These are phyloP conservation scores for Tulasnella sp. DNA, from an alignment of 768 basidiomycete species.

Conservation along the genomic window DNA sequence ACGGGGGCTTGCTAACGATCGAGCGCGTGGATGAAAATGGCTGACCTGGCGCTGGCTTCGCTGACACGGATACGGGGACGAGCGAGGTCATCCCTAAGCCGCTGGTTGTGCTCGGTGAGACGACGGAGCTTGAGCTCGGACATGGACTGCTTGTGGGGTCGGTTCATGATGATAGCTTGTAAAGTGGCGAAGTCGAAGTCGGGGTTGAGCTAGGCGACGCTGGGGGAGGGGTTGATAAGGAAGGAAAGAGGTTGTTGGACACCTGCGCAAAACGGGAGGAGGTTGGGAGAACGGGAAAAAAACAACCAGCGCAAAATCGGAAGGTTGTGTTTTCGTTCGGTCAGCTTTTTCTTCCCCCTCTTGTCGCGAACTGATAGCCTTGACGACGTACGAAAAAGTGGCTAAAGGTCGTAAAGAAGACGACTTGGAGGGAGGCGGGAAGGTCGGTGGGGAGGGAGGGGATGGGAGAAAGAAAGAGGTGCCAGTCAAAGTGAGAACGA, in stretches of 20 bases:
- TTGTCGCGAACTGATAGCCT: neutral
- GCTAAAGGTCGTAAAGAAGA: neutral
- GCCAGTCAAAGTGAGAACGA: constrained; percentile 11
- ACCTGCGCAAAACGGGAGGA: constrained; percentile 1
- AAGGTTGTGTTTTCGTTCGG: no score
- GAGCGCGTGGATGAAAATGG: neutral
- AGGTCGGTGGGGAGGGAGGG: neutral
- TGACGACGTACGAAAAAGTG: constrained; percentile 12
- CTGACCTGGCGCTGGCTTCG: constrained; percentile 80
- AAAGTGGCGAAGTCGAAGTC: neutral
- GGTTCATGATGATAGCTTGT: constrained; percentile 33
- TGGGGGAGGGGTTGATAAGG: neutral
- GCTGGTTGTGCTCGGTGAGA: constrained; percentile 89
- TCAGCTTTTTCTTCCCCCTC: neutral
- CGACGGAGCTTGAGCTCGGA: constrained; percentile 94
- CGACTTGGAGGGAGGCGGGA: constrained; percentile 8
- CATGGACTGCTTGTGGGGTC: constrained; percentile 77
- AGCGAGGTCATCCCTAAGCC: constrained; percentile 83
- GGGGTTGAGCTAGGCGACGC: neutral
- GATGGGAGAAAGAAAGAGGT: neutral
- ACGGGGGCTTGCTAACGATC: neutral
- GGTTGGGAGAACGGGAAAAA: neutral
- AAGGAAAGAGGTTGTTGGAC: neutral
- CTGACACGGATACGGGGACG: constrained; percentile 87
- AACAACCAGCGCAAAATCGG: neutral